A percentile compares a stretch with the other conserved stretches of the same genome.
These are phyloP conservation scores for Alternaria brassicae DNA, from an alignment of 2,329 filamentous ascomycete species.

Conservation along the genomic window DNA sequence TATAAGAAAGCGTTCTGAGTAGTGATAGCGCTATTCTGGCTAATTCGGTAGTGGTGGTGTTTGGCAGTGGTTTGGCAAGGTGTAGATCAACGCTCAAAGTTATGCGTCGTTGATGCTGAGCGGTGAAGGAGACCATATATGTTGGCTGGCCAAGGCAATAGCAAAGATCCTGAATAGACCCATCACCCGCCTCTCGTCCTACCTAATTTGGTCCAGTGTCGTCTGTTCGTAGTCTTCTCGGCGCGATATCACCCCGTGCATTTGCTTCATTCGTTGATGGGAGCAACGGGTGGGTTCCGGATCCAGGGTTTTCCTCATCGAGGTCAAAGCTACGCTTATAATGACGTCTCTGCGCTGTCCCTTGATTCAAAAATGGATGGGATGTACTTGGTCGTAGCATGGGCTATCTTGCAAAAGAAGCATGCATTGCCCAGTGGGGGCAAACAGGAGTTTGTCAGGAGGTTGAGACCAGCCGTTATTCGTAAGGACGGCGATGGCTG, in stretches of 20 bases:
- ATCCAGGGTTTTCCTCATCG: constrained; percentile 30
- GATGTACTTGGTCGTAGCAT: constrained; percentile 19
- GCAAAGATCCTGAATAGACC: constrained; percentile 19
- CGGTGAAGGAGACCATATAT: constrained; percentile 28
- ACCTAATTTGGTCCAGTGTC: constrained; percentile 21
- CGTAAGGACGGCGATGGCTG: constrained; percentile 12
- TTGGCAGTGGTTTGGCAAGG: neutral
- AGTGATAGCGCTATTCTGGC: neutral
- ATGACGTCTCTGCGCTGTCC: constrained; percentile 36
- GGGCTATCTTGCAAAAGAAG: constrained; percentile 25
- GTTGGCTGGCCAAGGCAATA: constrained; percentile 13
- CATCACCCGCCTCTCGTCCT: constrained; percentile 18
- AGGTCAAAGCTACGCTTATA: constrained; percentile 20
- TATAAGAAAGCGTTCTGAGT: neutral
- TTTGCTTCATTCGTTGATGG: constrained; percentile 38
- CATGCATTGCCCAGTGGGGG: constrained; percentile 27
- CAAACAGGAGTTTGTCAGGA: constrained; percentile 3
- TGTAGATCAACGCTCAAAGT: constrained; percentile 2
- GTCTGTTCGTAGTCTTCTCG: constrained; percentile 10
- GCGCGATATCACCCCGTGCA: constrained; percentile 3
- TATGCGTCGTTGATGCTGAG: constrained; percentile 11
- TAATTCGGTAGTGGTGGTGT: neutral
- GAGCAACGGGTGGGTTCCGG: constrained; percentile 26
- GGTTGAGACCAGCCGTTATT: constrained; percentile 12
- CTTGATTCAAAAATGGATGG: constrained; percentile 8